Evolutionary conservation across 805 yeast species (phyloP), one percentile per base, ranked within the genome.

Genomic region (Candida ponderosae): DNA sequence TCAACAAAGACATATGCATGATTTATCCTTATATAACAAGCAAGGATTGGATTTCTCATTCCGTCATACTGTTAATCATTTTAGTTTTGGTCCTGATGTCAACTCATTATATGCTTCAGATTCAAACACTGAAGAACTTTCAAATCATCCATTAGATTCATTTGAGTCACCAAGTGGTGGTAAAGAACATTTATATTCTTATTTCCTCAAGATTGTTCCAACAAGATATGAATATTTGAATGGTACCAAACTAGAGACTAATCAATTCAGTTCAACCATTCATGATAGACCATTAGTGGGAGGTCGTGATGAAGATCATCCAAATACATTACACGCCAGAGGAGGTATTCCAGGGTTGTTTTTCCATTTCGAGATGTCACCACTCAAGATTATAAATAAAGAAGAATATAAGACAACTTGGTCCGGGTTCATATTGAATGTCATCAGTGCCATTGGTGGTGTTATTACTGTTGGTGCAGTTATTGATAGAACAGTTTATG

Each of bases 331-430:
- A 18, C 93, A 83, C 46, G 74, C 81, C 3, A 66, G 76, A 38
- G 96, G 97, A 15, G 98, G 98, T 7, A 66, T 82, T 14, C 97
- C 98, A 0, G 96, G 97, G 5, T 70, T 88, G 4, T 86, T 79
- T 58, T 76, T 93, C 64, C 68, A 79, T 50, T 89, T 89, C 62
- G 97, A 93, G 52, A 88, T 93, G 58, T 80, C 95, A 39, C 96
- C 97, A 10, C 68, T 93, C 67, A 87, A 88, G 56, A 88, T 93
- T 36, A 84, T 89, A 52, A 87, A 90, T 62, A 70, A 76, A 40
- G 94, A 93, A 59, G 79, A 63, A 34, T 68, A 67, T 40, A 56
- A 58, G 15, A 81, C 79, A 55, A 72, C 93, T 2, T 83, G 93
- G 80, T 80, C 89, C 23, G 84, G 88, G 2, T 88, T 89, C 54